phyloP scores from a whole-genome alignment of 306 rosid genomes.

The Rosa chinensis region DNA sequence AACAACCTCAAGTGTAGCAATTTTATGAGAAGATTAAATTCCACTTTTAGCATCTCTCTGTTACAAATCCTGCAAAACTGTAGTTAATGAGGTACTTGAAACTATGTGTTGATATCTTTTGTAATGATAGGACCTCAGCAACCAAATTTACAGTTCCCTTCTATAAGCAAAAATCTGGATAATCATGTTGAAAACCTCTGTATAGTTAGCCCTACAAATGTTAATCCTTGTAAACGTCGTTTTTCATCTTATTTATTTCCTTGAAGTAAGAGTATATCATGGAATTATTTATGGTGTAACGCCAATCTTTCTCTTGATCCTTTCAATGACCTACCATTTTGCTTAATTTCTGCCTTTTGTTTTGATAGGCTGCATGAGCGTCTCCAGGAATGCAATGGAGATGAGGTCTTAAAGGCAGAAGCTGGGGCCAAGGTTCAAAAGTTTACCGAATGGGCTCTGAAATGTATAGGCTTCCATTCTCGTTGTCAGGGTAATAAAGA shows the following conservation, averaged over 20 bases:
- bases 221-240: neutral
- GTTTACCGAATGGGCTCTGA: slow-evolving; percentile 89
- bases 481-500: slow-evolving; percentile 54
- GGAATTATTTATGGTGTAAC: neutral
- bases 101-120: neutral
- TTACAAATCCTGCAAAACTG: neutral
- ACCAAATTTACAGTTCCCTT: neutral
- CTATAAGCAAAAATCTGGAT: neutral
- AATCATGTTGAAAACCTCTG: neutral
- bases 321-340: slow-evolving; percentile 7
- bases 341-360: slow-evolving; percentile 17
- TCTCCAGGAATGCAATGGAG: slow-evolving; percentile 89
- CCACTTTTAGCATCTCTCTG: neutral
- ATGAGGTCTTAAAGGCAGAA: slow-evolving; percentile 83
- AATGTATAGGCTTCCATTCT: slow-evolving; percentile 85
- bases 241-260: neutral
- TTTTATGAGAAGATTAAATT: neutral
- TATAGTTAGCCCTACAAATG: neutral
- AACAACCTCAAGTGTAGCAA: neutral
- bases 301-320: neutral
- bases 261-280: neutral
- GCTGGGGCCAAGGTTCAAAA: slow-evolving; percentile 84
- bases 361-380: slow-evolving; percentile 74
- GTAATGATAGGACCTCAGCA: neutral
- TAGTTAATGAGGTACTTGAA: neutral